Conservation (phyloP, 1,139 yeast genomes). For the Diutina scorzettiae region DNA sequence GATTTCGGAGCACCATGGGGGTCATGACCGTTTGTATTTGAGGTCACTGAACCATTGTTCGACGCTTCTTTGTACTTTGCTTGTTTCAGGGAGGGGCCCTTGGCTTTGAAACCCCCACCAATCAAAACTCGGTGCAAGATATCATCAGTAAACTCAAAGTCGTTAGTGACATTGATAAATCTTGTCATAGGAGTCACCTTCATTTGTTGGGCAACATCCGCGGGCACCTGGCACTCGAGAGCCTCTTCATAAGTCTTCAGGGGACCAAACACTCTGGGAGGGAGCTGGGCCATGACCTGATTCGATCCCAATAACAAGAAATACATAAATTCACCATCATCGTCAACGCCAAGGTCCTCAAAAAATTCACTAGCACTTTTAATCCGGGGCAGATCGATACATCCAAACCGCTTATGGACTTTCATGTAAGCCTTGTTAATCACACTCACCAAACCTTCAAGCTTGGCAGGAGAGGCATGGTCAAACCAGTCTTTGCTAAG, state of each 20-base stretch:
- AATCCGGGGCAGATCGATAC: background rate
- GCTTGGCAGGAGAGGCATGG: background rate
- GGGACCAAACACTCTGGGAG: background rate
- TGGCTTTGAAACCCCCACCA: background rate
- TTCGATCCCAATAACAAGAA: background rate
- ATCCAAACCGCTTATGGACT: background rate
- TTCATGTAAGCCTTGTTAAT: background rate
- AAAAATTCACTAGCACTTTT: background rate
- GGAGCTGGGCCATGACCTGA: background rate
- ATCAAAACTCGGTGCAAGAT: background rate
- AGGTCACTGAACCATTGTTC: no score
- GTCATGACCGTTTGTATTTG: no score
- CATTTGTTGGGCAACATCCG: background rate
- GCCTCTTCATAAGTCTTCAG: background rate
- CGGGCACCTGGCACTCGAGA: background rate
- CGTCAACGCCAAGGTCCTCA: background rate
- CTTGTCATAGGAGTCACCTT: background rate
- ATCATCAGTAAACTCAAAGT: constrained; percentile 1
- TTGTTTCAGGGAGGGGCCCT: no score
- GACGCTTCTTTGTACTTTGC: no score
- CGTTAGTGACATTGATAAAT: background rate
- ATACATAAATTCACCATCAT: background rate
- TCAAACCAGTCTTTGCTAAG: constrained; percentile 2
- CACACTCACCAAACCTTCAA: background rate
- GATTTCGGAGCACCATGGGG: no score